Percentiles rank a stretch among this genome's conserved stretches.
Conservation (phyloP, 2,329 filamentous ascomycete genomes). For the Verticillium tricorpus region DNA sequence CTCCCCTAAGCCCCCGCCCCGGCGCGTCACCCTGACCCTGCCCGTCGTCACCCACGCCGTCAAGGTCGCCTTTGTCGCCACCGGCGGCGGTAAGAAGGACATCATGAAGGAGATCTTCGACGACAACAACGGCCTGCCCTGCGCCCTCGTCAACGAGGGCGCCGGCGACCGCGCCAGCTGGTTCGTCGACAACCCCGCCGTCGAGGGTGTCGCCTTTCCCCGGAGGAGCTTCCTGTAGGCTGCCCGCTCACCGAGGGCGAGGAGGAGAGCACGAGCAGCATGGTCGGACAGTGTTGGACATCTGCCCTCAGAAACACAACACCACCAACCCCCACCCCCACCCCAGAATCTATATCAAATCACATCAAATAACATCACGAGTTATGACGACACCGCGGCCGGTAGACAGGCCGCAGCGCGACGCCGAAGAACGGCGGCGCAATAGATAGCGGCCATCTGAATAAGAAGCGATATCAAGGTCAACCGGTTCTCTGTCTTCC, state of each 20-base stretch:
- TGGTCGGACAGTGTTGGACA: neutral
- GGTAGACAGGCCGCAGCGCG: neutral
- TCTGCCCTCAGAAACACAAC: neutral
- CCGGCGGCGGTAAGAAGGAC: conserved; percentile 82
- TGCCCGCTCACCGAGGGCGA: neutral
- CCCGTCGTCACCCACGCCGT: conserved; percentile 85
- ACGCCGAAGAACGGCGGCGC: neutral
- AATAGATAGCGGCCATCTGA: neutral
- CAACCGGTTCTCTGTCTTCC: too few species aligned
- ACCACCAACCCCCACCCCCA: neutral
- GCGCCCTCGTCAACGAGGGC: conserved; percentile 79
- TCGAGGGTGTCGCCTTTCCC: conserved; percentile 81
- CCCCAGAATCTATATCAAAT: neutral
- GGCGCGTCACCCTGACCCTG: conserved; percentile 85
- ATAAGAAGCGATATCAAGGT: neutral
- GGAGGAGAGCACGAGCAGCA: neutral
- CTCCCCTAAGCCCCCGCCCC: conserved; percentile 89
- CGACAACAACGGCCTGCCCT: conserved; percentile 74
- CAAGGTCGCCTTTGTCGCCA: conserved; percentile 87
- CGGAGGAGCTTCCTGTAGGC: conserved; percentile 58
- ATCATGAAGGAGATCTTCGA: conserved; percentile 93
- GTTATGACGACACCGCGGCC: neutral
- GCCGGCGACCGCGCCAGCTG: conserved; percentile 85
- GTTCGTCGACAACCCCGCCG: conserved; percentile 86
- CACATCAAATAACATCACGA: neutral